Conservation (phyloP, 2,329 filamentous ascomycete species). For the Myriosclerotinia curreyana region DNA sequence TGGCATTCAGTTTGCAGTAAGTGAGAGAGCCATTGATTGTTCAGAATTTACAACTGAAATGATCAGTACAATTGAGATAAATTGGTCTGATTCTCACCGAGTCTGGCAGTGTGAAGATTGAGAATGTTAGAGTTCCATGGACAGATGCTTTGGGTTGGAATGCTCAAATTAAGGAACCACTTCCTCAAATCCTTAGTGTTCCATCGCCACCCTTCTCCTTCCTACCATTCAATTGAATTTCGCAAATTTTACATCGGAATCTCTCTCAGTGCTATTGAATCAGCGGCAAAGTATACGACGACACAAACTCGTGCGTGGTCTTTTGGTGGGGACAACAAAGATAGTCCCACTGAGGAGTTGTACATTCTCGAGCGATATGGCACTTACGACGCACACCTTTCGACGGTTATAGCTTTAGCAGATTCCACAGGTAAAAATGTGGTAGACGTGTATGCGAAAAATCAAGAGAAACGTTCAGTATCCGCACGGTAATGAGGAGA, state of each 20-base stretch:
- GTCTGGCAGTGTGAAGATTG: constrained; percentile 60
- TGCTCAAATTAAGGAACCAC: constrained; percentile 47
- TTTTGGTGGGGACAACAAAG: constrained; percentile 59
- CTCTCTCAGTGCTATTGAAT: constrained; percentile 55
- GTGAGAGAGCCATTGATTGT: constrained; percentile 5
- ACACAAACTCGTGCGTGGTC: constrained; percentile 61
- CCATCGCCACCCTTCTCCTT: constrained; percentile 56
- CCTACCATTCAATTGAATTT: constrained; percentile 66
- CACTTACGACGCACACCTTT: constrained; percentile 59
- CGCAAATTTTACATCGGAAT: constrained; percentile 63
- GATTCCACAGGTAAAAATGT: constrained; percentile 54
- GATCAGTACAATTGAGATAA: constrained; percentile 60
- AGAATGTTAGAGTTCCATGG: constrained; percentile 57
- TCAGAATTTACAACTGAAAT: background rate
- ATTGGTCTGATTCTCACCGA: constrained; percentile 62
- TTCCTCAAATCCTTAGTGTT: constrained; percentile 49
- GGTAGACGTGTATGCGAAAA: constrained; percentile 46
- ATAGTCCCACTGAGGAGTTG: constrained; percentile 58
- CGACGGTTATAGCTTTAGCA: constrained; percentile 56
- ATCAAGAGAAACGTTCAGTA: constrained; percentile 45
- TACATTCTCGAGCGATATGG: constrained; percentile 65
- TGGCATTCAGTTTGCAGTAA: constrained; percentile 51
- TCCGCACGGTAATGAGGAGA: constrained; percentile 55
- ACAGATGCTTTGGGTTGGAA: constrained; percentile 61
- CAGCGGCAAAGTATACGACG: constrained; percentile 55